phyloP scores from a whole-genome alignment of 768 basidiomycete species.

The Pholiota molesta region DNA sequence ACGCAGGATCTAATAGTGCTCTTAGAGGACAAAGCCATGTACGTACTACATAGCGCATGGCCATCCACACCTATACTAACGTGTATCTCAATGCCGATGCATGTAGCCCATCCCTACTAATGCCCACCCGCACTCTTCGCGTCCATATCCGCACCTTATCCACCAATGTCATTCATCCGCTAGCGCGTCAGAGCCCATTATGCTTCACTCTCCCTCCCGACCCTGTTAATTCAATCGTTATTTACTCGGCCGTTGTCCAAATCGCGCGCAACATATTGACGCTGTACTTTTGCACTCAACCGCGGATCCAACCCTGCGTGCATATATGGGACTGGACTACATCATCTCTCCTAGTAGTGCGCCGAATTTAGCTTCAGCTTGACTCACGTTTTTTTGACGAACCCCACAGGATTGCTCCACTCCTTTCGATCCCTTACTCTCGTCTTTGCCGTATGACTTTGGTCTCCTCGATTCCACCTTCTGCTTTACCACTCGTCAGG shows the following conservation, averaged over 20 bases:
- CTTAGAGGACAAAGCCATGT: background rate
- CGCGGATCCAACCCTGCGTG: too few species aligned
- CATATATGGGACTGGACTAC: too few species aligned
- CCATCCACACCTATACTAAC: background rate
- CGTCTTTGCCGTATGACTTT: background rate
- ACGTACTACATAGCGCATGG: background rate
- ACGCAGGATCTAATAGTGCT: conserved; percentile 1
- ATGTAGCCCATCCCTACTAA: background rate
- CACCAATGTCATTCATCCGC: background rate
- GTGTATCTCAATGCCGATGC: too few species aligned
- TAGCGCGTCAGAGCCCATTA: background rate
- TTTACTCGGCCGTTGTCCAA: background rate
- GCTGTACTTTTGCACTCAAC: too few species aligned
- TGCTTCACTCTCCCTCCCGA: background rate
- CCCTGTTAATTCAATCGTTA: background rate
- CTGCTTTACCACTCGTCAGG: background rate
- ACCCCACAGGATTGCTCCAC: background rate
- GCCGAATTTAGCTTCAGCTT: too few species aligned
- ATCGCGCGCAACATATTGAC: background rate
- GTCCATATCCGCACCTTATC: conserved; percentile 1
- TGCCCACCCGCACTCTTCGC: background rate
- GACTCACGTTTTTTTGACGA: background rate
- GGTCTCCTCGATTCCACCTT: background rate
- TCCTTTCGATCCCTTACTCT: background rate
- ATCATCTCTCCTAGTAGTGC: too few species aligned